Evolutionary conservation across 176 grass and related monocot species (phyloP), one percentile per base, ranked within the genome.

Genomic region (Cenchrus purpureus): DNA sequence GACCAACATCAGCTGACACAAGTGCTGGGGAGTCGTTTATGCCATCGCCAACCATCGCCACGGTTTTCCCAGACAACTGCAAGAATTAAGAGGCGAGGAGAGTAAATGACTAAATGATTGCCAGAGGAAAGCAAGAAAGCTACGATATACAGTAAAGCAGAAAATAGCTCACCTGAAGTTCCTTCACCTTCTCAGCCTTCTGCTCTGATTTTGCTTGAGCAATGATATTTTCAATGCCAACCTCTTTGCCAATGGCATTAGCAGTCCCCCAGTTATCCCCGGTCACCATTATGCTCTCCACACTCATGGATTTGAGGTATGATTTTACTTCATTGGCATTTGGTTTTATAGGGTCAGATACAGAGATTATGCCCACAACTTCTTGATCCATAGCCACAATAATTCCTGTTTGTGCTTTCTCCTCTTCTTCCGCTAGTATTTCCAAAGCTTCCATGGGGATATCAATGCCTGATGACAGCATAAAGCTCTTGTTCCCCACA

Each of bases 231-330:
- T 94, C 81, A 15, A 98, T 98, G 59, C 96, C 96, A 19, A 95
- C 89, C 77, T 94, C 93, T 59, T 71, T 88, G n/a, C 91, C 86
- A 49, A 98, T 98, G 37, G 96, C 91, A 5, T 95, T 98, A 67
- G 96, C 96, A 6, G 96, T 98, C 16, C 91, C 93, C 97, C 87
- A 98, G 84, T 98, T 98, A 76, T 98, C 97, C 19, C 97, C 97
- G 8, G 97, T 98, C 74, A 98, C 93, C 97, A 98, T 98, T 84
- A 98, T 95, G 59, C 97, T 91, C 71, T 98, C 89, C 86, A 98
- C 91, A 50, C 91, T 91, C 90, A 95, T 98, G 28, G 91, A 95
- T 60, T 67, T 84, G 20, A 98, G 91, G 76, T 95, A 86, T 8
- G 91, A 86, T 91, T 95, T 92, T 7, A 92, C 97, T 69, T 95